Evolutionary conservation across 1,139 yeast genomes (phyloP), one percentile per base, ranked within the genome.

Genomic region (Pneumocystis carinii): DNA sequence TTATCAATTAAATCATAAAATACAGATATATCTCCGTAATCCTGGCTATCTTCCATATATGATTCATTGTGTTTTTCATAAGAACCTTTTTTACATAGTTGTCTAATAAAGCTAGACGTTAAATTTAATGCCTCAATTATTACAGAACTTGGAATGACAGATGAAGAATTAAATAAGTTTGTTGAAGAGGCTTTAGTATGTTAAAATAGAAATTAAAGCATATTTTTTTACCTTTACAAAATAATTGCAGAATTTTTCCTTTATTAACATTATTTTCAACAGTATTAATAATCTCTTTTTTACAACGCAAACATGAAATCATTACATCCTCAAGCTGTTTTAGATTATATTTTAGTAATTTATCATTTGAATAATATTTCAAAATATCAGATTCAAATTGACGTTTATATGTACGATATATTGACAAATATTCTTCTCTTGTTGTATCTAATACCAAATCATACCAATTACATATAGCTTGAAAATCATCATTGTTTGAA

Each of bases 291-390:
- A 57, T 37, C 15, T 57, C 17, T 24, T 29, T 39, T 37, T 37
- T 37, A 57, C 4, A 37, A 19, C 29, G 24, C 27, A 57, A 39
- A 19, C 38, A 37, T 19, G 42, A 57, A 19, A 57, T 57, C 41
- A 57, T 57, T 24, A 19, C 59, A 39, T 57, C 24, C 14, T 37
- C 59, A 27, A 57, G 42, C 27, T 57, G 59, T 39, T 57, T 57
- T 57, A 57, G 29, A 57, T 57, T 57, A 57, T 57, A 39, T 57
- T 29, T 19, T 39, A 57, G 14, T 57, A 37, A 19, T 57, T 57
- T 39, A 3, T 29, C 27, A 29, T 57, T 57, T 27, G 59, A 17
- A 35, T 24, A 10, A 29, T 27, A 37, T 57, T 39, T 39, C 29
- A 37, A 37, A 37, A 32, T 57, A 12, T 57, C 10, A 6, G 24